Base-by-base conservation (phyloP, 257 asterid genomes). In the Nyctanthes arbortristis region DNA sequence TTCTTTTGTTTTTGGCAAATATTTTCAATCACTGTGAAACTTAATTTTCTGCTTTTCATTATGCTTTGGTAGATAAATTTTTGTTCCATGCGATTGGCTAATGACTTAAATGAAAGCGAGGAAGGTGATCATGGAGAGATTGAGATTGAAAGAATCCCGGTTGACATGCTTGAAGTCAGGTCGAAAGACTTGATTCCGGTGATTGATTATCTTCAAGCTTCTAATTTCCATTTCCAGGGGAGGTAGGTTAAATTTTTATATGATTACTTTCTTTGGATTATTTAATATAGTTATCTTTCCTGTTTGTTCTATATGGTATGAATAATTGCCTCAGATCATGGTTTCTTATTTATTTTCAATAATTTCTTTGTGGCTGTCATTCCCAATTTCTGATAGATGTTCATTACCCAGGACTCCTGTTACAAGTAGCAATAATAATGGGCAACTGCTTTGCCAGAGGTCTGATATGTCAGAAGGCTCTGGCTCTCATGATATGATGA, bases 121-220 rank as follows among this genome's bases (percentile, higher is more conserved):
- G 84, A 70, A 45, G 78, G 61, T 77, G 71, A 64, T 66, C 60
- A 61, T 62, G 96, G 97, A 68, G 99, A 93, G 84, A 60, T 77
- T 65, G 97, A 89, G 87, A 81, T 93, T 27, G 98, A 93, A 83
- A 81, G 74, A 73, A 65, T 88, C 49, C 82, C 92, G 14, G 73
- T 68, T 61, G 88, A 79, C 40, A 73, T 40, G 72, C 80, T 93
- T 12, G 97, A 87, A 84, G 82, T 87, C 14, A 84, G 95, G 80
- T 80, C 95, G n/a, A 90, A 81, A 76, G 92, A 80, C 78, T 71
- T 87, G 69, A 84, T 92, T 77, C 97, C 98, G 2, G 88, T 86
- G 81, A 86, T 80, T 68, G 85, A 90, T 78, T 80, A 75, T 71
- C 84, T 77, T 69, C 97, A 87, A 77, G 77, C 77, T 74, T 85